Evolutionary conservation across 768 basidiomycete genomes (phyloP), one percentile per base, ranked within the genome.

Genomic region (Phlebiopsis gigantea): DNA sequence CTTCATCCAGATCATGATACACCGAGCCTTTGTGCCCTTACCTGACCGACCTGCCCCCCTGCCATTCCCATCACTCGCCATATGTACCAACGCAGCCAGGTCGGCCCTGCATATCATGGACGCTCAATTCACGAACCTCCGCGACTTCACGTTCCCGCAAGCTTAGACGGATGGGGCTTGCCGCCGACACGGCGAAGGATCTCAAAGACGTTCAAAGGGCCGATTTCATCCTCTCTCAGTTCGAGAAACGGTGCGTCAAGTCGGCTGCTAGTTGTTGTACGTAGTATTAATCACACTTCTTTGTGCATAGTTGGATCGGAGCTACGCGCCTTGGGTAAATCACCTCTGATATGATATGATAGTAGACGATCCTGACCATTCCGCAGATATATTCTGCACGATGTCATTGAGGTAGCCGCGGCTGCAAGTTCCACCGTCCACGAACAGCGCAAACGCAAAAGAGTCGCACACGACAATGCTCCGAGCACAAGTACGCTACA

Each of bases 21-120:
- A 93, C 67, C 77, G 90, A 45, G 86, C 88, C 2, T 91, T 89
- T 68, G 85, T 93, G 57, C 87, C 87, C 0, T 80, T 79, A 0
- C 80, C 82, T 1, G 72, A 77, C 39, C 81, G 82, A 55, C 77
- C 76, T 0, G 71, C 75, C 0, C 68, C 71, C n/a, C 51, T 71
- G 4, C 63, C 71, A 0, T 73, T 77, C 58, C 78, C 79, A 1
- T 79, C 78, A 0, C 70, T 80, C 21, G 77, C 78, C 0, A 80
- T 80, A 56, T 79, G 78, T 66, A 71, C 75, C 39, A 80, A 79
- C 46, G 63, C 79, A 4, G 75, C 79, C 4, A 65, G 79, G 8
- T 77, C 78, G 0, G 72, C 69, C 26, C 65, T 70, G 19, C 77
- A 77, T 57, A 72, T 81, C 21, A 61, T 77, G 46, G 75, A 79